Evolutionary conservation across 2,329 filamentous ascomycete species (phyloP).

Genomic region (Trichophyton verrucosum): DNA sequence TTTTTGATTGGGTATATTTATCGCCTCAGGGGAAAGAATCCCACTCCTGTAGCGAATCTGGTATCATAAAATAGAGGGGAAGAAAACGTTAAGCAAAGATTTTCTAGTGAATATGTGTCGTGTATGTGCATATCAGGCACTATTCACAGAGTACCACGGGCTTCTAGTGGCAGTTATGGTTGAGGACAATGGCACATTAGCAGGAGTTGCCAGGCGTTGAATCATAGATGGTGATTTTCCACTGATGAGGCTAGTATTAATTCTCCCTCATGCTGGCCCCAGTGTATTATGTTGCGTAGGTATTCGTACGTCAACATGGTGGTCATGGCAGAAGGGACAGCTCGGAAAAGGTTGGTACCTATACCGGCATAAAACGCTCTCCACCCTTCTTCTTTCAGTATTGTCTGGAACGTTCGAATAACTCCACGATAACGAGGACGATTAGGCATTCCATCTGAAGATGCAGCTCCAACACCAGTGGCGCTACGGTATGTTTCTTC

Average conservation of each 20-base stretch:
- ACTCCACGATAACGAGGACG: slow-evolving; percentile 59
- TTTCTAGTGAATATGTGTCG: not conserved
- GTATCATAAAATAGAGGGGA: not conserved
- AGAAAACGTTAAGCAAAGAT: not conserved
- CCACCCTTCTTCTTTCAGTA: slow-evolving; percentile 86
- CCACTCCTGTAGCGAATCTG: not conserved
- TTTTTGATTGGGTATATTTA: slow-evolving; percentile 1
- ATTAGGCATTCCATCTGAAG: slow-evolving; percentile 47
- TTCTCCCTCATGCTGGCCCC: slow-evolving; percentile 42
- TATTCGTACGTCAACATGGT: slow-evolving; percentile 97
- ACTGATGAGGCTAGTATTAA: not conserved
- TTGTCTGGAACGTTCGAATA: slow-evolving; percentile 67
- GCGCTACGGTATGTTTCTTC: slow-evolving; percentile 36
- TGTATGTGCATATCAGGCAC: not conserved
- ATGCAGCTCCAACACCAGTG: slow-evolving; percentile 29
- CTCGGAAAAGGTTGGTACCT: slow-evolving; percentile 94
- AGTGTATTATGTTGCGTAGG: slow-evolving; percentile 43
- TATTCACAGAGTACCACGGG: not conserved
- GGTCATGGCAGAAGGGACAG: slow-evolving; percentile 87
- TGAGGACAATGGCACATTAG: not conserved
- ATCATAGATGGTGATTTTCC: not conserved
- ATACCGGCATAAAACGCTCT: slow-evolving; percentile 93
- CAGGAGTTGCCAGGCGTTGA: not conserved
- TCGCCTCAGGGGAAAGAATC: not conserved
- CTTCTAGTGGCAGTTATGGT: not conserved